A percentile compares a stretch with the other conserved stretches of the same genome.
Conservation (phyloP, 768 basidiomycete genomes). For the Trametes meyenii region DNA sequence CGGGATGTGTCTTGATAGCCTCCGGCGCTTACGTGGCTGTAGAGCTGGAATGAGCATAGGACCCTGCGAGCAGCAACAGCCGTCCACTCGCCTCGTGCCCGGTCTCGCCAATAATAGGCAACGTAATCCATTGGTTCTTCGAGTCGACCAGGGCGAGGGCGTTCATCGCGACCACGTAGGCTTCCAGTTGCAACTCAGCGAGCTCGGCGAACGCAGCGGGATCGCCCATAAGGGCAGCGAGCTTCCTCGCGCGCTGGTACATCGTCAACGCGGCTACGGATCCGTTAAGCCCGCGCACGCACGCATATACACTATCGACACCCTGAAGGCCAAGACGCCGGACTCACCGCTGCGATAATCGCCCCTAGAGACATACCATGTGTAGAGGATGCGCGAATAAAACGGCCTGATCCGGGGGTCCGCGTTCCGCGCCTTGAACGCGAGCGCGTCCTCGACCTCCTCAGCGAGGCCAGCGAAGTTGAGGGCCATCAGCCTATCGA, state of each 20-base stretch:
- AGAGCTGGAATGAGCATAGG: constrained; percentile 4
- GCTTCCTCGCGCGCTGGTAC: constrained; percentile 88
- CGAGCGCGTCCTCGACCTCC: constrained; percentile 85
- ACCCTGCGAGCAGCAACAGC: constrained; percentile 24
- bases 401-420: constrained; percentile 85
- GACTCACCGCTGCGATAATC: constrained; percentile 89
- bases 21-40: constrained; percentile 71
- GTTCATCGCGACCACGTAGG: constrained; percentile 87
- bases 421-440: constrained; percentile 92
- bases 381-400: constrained; percentile 91
- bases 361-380: constrained; percentile 86
- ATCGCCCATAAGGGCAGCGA: constrained; percentile 50
- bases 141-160: constrained; percentile 80
- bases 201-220: constrained; percentile 47
- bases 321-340: neutral
- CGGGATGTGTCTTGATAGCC: constrained; percentile 75
- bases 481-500: constrained; percentile 75
- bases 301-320: neutral
- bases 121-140: constrained; percentile 81
- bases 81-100: constrained; percentile 46
- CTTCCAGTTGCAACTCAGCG: constrained; percentile 73
- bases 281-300: neutral
- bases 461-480: constrained; percentile 84
- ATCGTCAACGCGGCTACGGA: constrained; percentile 81
- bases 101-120: constrained; percentile 54